Percentiles rank a stretch among this genome's conserved stretches.
phyloP scores from a whole-genome alignment of 345 rosid species.

The Psidium friedrichsthalianum region DNA sequence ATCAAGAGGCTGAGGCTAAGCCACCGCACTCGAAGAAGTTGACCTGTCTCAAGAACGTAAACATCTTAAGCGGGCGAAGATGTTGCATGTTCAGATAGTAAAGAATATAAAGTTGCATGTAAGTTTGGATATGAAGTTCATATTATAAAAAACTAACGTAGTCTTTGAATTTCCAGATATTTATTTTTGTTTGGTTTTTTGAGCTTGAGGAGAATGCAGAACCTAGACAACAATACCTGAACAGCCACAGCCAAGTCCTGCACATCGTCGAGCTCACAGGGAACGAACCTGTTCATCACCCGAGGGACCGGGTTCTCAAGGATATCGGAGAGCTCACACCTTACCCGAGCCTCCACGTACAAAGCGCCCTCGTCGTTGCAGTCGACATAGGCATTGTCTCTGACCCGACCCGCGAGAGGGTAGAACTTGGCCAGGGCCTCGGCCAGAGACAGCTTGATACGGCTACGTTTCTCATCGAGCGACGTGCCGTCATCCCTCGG shows the following conservation, averaged over 20 bases:
- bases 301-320: conserved; percentile 4
- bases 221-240: not conserved
- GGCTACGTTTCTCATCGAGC: not conserved
- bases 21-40: conserved; percentile 34
- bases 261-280: conserved; percentile 5
- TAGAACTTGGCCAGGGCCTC: conserved; percentile 9
- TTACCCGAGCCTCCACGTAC: conserved; percentile 16
- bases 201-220: not conserved
- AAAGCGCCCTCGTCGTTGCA: conserved; percentile 21
- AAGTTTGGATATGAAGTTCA: not conserved
- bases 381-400: conserved; percentile 10
- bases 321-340: conserved; percentile 3
- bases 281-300: conserved; percentile 6
- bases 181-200: not conserved
- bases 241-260: conserved; percentile 1
- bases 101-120: not conserved
- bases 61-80: not conserved
- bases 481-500: not conserved
- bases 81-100: not conserved
- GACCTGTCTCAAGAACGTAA: conserved; percentile 1
- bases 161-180: not conserved
- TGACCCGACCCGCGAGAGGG: conserved; percentile 25
- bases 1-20: conserved; percentile 14
- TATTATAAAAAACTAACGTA: too few species aligned
- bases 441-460: conserved; percentile 11